Percentiles rank a stretch among this genome's conserved stretches.
These are phyloP conservation scores for Nitzschia sp. DNA, from an alignment of 108 stramenopile genomes.

Conservation along the genomic window DNA sequence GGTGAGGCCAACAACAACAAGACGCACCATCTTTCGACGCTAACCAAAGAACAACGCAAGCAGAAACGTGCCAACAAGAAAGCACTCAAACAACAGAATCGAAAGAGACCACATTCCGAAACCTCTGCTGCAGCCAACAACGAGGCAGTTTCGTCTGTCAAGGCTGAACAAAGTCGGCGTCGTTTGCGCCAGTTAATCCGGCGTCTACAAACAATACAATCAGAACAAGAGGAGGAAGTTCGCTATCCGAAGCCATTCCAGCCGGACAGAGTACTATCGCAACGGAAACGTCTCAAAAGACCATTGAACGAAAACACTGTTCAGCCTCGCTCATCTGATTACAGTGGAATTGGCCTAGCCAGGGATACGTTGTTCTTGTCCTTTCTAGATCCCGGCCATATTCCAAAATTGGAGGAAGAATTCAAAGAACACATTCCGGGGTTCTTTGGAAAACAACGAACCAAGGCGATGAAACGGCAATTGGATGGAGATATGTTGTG, in stretches of 20 bases:
- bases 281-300: slow-evolving; percentile 34
- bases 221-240: slow-evolving; percentile 6
- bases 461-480: slow-evolving; percentile 80
- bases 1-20: slow-evolving; percentile 4
- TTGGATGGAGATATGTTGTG: slow-evolving; percentile 72
- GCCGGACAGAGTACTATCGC: slow-evolving; percentile 12
- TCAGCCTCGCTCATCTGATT: slow-evolving; percentile 77
- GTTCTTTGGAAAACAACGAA: slow-evolving; percentile 83
- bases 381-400: slow-evolving; percentile 66
- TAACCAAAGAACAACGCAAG: slow-evolving; percentile 45
- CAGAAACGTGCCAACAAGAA: slow-evolving; percentile 43
- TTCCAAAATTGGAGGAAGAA: slow-evolving; percentile 71
- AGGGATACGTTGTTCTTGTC: slow-evolving; percentile 61
- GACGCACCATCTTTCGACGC: background rate
- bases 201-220: background rate
- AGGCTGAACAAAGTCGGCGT: no score
- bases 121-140: no score
- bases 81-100: slow-evolving; percentile 23
- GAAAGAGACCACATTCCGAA: no score
- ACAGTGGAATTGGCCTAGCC: slow-evolving; percentile 82
- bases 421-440: slow-evolving; percentile 83
- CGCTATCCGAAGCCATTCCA: background rate
- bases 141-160: no score
- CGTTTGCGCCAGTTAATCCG: slow-evolving; percentile 2
- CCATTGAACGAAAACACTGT: slow-evolving; percentile 53